Evolutionary conservation across 2,329 filamentous ascomycete genomes (phyloP).

Genomic region (Penicillium fuscoglaucum): DNA sequence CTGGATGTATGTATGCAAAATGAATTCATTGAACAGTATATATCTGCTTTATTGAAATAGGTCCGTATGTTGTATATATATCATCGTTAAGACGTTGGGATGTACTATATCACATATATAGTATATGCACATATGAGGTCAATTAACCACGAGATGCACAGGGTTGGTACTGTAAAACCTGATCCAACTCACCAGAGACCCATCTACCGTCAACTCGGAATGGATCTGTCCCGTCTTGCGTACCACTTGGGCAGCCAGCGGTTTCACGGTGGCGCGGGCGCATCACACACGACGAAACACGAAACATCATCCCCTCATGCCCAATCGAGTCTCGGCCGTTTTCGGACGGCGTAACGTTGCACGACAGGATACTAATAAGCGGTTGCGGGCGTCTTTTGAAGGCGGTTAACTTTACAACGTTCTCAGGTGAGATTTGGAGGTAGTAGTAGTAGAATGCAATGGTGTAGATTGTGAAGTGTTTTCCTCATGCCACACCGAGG

Average conservation of each 20-base stretch:
- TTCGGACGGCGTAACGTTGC: constrained; percentile 19
- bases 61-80: not conserved
- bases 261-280: constrained; percentile 11
- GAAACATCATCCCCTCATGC: constrained; percentile 10
- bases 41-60: not conserved
- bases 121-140: not conserved
- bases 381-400: not conserved
- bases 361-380: not conserved
- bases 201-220: constrained; percentile 11
- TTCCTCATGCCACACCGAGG: constrained; percentile 15
- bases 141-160: not conserved
- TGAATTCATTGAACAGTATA: not conserved
- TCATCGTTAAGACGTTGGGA: no score
- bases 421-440: not conserved
- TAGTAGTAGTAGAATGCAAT: constrained; percentile 2
- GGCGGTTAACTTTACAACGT: not conserved
- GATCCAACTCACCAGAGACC: not conserved
- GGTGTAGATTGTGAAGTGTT: constrained; percentile 5
- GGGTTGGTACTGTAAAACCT: not conserved
- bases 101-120: not conserved
- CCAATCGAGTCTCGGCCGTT: constrained; percentile 2
- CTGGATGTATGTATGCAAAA: not conserved
- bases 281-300: constrained; percentile 8
- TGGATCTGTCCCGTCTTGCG: constrained; percentile 11
- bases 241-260: constrained; percentile 21